Evolutionary conservation across 1,139 yeast species (phyloP).

Genomic region (Candida dubliniensis): DNA sequence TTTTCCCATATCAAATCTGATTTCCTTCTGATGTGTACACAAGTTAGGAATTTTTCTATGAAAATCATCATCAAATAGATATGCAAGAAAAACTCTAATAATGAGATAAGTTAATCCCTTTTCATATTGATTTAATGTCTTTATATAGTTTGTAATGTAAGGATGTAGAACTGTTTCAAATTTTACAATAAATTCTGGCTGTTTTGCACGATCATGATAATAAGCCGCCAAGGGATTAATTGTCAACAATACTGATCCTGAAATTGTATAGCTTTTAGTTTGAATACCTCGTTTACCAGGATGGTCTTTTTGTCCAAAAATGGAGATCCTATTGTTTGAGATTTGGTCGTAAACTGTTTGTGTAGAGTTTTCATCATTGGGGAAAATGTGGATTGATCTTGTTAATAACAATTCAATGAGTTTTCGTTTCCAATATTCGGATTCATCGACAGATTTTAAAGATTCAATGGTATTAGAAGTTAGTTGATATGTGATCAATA

Average conservation of each 20-base stretch:
- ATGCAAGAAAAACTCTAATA: constrained; percentile 8
- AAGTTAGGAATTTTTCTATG: constrained; percentile 10
- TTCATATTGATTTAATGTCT: neutral
- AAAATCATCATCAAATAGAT: constrained; percentile 10
- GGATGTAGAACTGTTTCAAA: constrained; percentile 8
- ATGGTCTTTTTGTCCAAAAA: constrained; percentile 10
- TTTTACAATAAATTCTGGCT: constrained; percentile 1
- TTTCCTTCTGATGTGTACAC: constrained; percentile 13
- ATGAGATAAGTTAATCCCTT: constrained; percentile 4
- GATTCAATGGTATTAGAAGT: neutral
- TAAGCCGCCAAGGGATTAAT: constrained; percentile 7
- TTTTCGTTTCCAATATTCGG: constrained; percentile 11
- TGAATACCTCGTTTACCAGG: constrained; percentile 16
- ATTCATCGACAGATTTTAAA: constrained; percentile 4
- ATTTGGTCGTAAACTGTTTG: constrained; percentile 11
- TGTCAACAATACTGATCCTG: constrained; percentile 9
- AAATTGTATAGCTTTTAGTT: constrained; percentile 2
- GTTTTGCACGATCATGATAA: constrained; percentile 2
- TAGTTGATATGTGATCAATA: constrained; percentile 2
- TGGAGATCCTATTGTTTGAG: constrained; percentile 9
- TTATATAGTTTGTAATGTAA: neutral
- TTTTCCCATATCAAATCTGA: constrained; percentile 7
- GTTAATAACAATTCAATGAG: constrained; percentile 3
- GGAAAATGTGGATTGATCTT: constrained; percentile 10
- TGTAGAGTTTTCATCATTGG: constrained; percentile 14